Base-by-base conservation (phyloP, 1,139 yeast species). In the Arxiozyma slooffiae region DNA sequence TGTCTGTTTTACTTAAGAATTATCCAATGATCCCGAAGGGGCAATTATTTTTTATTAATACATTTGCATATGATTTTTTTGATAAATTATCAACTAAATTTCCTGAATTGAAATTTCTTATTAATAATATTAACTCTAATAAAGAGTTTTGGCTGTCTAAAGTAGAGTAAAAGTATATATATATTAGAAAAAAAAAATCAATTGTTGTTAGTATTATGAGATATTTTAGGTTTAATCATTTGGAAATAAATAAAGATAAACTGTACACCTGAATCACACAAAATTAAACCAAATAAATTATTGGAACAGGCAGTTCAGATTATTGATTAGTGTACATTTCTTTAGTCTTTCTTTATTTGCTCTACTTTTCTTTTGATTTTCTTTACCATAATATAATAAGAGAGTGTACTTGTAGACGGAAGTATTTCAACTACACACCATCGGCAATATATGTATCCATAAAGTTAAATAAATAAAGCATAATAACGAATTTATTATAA, bases 11-110 rank as follows among this genome's bases (percentile, higher is more conserved):
- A 21, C 61, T 83, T 22, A 57, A 60, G 2, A 60, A 66, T 42
- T 75, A 75, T 51, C 80, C 82, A 8, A 62, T 64, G 20, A 71
- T 89, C 45, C 82, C 82, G 37, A 76, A 77, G 57, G 88, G 94
- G n/a, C 97, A 90, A 68, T 68, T 86, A 18, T 88, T 86, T 63
- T 90, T 90, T 72, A 88, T 89, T 53, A 75, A 79, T 60, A 79
- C 87, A 22, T 89, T 85, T 74, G 97, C 95, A 9, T 80, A 75
- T 57, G 82, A 81, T 49, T 78, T 88, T 63, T 90, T 89, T 68
- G 70, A 71, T 49, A 82, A 80, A 58, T 78, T 88, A 37, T 75
- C 79, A 24, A 74, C 74, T 41, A 72, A 76, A 34, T 72, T 83
- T 49, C 84, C 86, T 1, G 78, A 77, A 52, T 69, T 84, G 55